Evolutionary conservation across 2,329 filamentous ascomycete genomes (phyloP).

Genomic region (Alternaria sp.): DNA sequence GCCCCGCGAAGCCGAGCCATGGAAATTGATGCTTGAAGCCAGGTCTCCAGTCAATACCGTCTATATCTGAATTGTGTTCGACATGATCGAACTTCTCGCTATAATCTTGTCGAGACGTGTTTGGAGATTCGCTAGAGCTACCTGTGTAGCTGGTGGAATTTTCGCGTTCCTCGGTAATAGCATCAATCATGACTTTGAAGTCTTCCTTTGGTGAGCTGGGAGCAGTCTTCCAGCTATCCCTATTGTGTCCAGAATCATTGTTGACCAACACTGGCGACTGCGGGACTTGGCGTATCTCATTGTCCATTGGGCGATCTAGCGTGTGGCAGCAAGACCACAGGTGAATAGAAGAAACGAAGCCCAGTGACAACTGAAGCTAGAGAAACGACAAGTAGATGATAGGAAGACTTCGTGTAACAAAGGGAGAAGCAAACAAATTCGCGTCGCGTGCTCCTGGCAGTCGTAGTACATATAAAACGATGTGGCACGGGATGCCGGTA

Average conservation of each 20-base stretch:
- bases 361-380: not conserved
- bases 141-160: not conserved
- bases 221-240: not conserved
- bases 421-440: not conserved
- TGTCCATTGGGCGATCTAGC: not conserved
- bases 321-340: not conserved
- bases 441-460: slow-evolving; percentile 13
- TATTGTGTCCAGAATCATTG: not conserved
- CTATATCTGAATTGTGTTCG: slow-evolving; percentile 9
- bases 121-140: not conserved
- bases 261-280: not conserved
- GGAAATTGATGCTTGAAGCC: slow-evolving; percentile 35
- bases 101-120: not conserved
- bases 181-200: slow-evolving; percentile 13
- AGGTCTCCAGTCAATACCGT: slow-evolving; percentile 36
- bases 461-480: slow-evolving; percentile 5
- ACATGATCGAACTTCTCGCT: slow-evolving; percentile 3
- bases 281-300: slow-evolving; percentile 6
- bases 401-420: not conserved
- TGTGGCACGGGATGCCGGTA: slow-evolving; percentile 1
- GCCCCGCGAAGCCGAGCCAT: slow-evolving; percentile 31
- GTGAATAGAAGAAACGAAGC: not conserved
- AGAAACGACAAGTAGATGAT: not conserved
- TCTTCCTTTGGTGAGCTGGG: slow-evolving; percentile 9
- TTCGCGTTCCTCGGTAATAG: slow-evolving; percentile 1